Percentiles rank a stretch among this genome's conserved stretches.
These are phyloP conservation scores for Leccinum broughii DNA, from an alignment of 768 basidiomycete genomes.

Conservation along the genomic window DNA sequence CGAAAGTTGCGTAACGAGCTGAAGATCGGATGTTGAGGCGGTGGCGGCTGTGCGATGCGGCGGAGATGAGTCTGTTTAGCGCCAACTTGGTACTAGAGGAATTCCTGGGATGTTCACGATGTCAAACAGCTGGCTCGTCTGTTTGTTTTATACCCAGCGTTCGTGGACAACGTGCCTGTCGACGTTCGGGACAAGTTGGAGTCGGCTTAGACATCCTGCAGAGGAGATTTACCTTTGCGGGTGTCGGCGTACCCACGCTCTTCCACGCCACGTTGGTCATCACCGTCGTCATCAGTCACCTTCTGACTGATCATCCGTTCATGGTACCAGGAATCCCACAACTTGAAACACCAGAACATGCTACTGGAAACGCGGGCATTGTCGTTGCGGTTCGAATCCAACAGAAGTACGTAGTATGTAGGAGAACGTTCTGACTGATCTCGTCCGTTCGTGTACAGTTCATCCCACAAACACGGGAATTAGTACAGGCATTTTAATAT, in stretches of 20 bases:
- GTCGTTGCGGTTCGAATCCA: background rate
- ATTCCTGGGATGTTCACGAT: constrained; percentile 4
- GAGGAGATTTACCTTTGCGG: constrained; percentile 24
- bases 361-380: background rate
- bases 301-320: background rate
- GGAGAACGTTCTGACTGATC: background rate
- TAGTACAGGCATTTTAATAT: background rate
- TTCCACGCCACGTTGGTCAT: constrained; percentile 15
- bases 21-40: background rate
- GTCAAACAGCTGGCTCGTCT: background rate
- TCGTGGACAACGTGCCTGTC: background rate
- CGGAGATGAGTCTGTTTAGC: constrained; percentile 5
- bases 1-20: background rate
- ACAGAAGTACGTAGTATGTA: background rate
- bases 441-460: background rate
- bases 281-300: background rate
- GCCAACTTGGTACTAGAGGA: background rate
- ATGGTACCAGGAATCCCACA: background rate
- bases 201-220: constrained; percentile 13
- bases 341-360: no score
- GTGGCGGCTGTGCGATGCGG: background rate
- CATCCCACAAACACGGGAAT: background rate
- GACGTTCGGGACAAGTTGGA: background rate
- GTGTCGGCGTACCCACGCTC: constrained; percentile 25
- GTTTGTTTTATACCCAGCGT: constrained; percentile 22